Base-by-base conservation (phyloP, 1,284 basidiomycete genomes). In the Hemileia vastatrix region DNA sequence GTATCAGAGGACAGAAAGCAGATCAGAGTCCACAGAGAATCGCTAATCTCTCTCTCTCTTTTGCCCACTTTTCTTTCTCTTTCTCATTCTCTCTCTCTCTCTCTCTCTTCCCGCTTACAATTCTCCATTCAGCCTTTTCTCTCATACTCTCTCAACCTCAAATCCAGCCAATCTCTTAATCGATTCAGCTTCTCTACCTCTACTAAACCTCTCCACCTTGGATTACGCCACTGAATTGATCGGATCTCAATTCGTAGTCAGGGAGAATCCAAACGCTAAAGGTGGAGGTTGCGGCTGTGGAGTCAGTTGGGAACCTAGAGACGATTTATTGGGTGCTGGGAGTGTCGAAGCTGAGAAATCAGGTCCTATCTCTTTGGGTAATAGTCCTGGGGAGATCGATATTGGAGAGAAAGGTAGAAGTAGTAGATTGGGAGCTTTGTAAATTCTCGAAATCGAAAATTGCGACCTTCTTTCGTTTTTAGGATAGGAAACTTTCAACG, bases 171-270 rank as follows among this genome's bases (percentile, higher is more conserved):
- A 67, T 0, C 77, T 93, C 21, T 72, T 90, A 44, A 81, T 94
- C 15, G 91, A 94, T 71, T 85, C 87, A 0, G 80, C 90, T 18
- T 90, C 88, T 0, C 79, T 94, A 48, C 78, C 81, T 4, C 80
- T 94, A n/a, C 76, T 94, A 36, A 88, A 87, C 55, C 89, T 89
- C 3, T 84, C 88, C 2, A 88, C 86, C 0, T 81, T 94, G 53
- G 90, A 94, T 76, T 94, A 84, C 72, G 86, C 87, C 0, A 92
- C 90, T 0, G 91, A 94, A 76, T 81, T 94, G 44, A 94, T 94
- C 67, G 90, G 90, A 4, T 88, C 85, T 72, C 86, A 84, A 63
- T 94, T 94, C 73, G 80, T 85, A 15, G 78, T 94, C 3, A 72
- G 81, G 18, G 83, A 86, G 18, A 94, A 93, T 67, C 91, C 90